Conservation (phyloP, 1,139 yeast species). For the Fermentozyma sake region DNA sequence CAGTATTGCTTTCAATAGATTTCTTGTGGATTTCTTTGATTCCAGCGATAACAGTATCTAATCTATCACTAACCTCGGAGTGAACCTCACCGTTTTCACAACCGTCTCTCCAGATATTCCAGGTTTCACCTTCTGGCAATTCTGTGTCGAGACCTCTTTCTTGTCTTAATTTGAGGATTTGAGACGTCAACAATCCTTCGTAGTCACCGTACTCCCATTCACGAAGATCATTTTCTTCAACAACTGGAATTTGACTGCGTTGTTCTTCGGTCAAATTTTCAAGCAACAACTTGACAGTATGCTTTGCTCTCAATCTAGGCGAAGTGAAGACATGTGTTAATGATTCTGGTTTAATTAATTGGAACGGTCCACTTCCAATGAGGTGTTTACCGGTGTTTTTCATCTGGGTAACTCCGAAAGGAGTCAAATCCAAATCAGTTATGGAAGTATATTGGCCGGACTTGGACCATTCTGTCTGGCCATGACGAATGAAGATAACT, state of each 20-base stretch:
- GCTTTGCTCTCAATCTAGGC: conserved; percentile 75
- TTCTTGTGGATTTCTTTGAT: conserved; percentile 59
- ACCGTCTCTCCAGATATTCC: conserved; percentile 91
- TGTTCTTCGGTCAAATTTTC: conserved; percentile 46
- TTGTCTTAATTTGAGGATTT: conserved; percentile 59
- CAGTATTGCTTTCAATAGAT: conserved; percentile 49
- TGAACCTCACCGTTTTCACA: conserved; percentile 86
- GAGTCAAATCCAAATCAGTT: conserved; percentile 77
- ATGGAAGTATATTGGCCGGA: conserved; percentile 86
- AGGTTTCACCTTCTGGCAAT: conserved; percentile 38
- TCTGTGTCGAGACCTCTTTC: conserved; percentile 52
- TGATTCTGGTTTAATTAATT: conserved; percentile 59
- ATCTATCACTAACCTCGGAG: conserved; percentile 58
- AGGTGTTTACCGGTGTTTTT: conserved; percentile 65
- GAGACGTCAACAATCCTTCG: conserved; percentile 72
- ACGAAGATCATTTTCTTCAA: conserved; percentile 64
- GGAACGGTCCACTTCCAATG: conserved; percentile 49
- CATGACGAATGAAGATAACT: conserved; percentile 77
- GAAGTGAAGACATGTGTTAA: conserved; percentile 68
- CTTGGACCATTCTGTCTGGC: conserved; percentile 94
- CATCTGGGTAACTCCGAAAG: conserved; percentile 75
- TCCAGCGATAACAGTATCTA: conserved; percentile 63
- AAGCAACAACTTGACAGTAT: conserved; percentile 60
- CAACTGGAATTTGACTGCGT: conserved; percentile 37
- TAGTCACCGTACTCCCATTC: conserved; percentile 98